Conservation (phyloP, 495 filamentous ascomycete species). For the Geoglossum glabrum region DNA sequence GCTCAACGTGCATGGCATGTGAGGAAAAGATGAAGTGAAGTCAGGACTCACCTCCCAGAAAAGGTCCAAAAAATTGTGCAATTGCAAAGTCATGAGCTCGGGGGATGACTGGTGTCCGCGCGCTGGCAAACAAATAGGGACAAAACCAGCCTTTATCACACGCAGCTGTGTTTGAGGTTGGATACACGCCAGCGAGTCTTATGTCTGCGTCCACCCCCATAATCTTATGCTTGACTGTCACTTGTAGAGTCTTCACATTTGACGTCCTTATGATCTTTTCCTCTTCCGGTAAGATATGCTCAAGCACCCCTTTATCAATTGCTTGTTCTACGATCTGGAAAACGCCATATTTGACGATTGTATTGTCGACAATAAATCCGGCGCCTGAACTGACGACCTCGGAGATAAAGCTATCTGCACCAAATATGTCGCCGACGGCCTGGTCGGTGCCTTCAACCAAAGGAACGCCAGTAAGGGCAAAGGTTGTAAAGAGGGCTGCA, state of each 20-base stretch:
- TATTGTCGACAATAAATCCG: slow-evolving; percentile 14
- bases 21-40: not conserved
- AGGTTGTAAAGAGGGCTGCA: slow-evolving; percentile 22
- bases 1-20: not conserved
- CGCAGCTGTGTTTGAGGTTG: slow-evolving; percentile 10
- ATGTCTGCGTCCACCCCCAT: slow-evolving; percentile 23
- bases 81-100: slow-evolving; percentile 18
- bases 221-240: slow-evolving; percentile 23
- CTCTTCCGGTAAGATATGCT: slow-evolving; percentile 23
- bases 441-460: slow-evolving; percentile 15
- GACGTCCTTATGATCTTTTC: slow-evolving; percentile 23
- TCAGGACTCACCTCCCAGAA: slow-evolving; percentile 14
- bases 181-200: slow-evolving; percentile 9
- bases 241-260: slow-evolving; percentile 21
- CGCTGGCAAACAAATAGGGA: slow-evolving; percentile 22
- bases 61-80: slow-evolving; percentile 22
- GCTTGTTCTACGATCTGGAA: slow-evolving; percentile 24
- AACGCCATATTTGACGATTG: slow-evolving; percentile 19
- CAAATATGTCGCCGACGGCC: slow-evolving; percentile 14
- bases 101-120: slow-evolving; percentile 17
- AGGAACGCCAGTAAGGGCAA: slow-evolving; percentile 17
- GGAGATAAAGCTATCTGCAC: slow-evolving; percentile 18
- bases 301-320: slow-evolving; percentile 22
- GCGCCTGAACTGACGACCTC: slow-evolving; percentile 19
- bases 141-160: slow-evolving; percentile 24